Conservation (phyloP, 1,284 basidiomycete species). For the Puccinia sorghi region DNA sequence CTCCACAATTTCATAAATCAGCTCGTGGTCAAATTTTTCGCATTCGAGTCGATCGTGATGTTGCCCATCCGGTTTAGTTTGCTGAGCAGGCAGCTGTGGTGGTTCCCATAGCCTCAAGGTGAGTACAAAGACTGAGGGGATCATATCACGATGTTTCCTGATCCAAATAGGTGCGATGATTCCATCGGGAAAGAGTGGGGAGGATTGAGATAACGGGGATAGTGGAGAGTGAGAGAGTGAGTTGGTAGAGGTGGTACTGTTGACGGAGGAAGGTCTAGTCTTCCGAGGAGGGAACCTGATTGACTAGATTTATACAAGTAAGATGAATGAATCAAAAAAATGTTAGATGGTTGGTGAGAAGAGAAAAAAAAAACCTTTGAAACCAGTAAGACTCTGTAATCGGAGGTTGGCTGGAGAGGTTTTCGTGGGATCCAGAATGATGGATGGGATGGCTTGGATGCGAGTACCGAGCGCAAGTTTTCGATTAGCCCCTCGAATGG, state of each 20-base stretch:
- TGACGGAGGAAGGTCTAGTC: constrained; percentile 62
- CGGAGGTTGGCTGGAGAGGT: constrained; percentile 60
- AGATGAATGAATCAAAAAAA: constrained; percentile 7
- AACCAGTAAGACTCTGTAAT: constrained; percentile 77
- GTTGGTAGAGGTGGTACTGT: constrained; percentile 60
- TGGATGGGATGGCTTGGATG: constrained; percentile 62
- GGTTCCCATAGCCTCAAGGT: constrained; percentile 77
- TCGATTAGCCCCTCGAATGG: constrained; percentile 65
- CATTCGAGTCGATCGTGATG: constrained; percentile 3
- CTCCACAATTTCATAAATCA: constrained; percentile 74
- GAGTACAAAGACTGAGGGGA: constrained; percentile 88
- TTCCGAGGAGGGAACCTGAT: constrained; percentile 84
- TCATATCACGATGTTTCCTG: constrained; percentile 83
- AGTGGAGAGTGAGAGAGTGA: constrained; percentile 60
- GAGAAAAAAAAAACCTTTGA: constrained; percentile 66
- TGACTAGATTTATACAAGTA: constrained; percentile 59
- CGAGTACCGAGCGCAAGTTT: constrained; percentile 65
- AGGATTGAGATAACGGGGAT: constrained; percentile 57
- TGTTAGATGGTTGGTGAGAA: not conserved
- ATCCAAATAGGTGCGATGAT: constrained; percentile 96
- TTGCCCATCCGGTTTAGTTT: not conserved
- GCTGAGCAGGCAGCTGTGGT: not conserved
- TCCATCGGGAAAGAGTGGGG: constrained; percentile 88
- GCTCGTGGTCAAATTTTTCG: constrained; percentile 67
- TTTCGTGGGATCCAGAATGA: constrained; percentile 59